phyloP scores from a whole-genome alignment of 352 stramenopile species.

The Globisporangium perplexum region DNA sequence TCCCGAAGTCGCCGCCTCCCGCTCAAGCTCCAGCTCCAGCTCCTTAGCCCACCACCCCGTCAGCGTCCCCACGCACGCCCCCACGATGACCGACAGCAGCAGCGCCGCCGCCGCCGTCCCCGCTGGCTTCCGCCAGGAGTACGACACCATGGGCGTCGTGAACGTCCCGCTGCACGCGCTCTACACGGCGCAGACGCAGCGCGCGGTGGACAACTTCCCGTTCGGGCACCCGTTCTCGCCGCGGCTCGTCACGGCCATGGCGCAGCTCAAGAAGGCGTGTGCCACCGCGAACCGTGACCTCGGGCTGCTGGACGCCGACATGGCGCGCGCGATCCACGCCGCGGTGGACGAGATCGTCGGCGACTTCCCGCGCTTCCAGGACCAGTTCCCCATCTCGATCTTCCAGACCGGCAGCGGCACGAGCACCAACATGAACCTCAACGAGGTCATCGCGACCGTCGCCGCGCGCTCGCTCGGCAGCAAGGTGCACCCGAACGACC shows the following conservation, averaged over 20 bases:
- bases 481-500: constrained; percentile 80
- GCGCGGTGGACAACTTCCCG: constrained; percentile 44
- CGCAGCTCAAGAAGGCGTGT: constrained; percentile 42
- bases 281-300: constrained; percentile 38
- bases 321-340: constrained; percentile 26
- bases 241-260: constrained; percentile 34
- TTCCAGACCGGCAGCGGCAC: constrained; percentile 93
- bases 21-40: not conserved
- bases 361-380: constrained; percentile 24
- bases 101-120: constrained; percentile 6
- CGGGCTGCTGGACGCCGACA: constrained; percentile 28
- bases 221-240: constrained; percentile 40
- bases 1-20: not conserved
- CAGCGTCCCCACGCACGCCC: not conserved
- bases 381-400: constrained; percentile 51
- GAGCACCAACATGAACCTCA: constrained; percentile 99
- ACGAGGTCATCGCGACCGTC: constrained; percentile 94
- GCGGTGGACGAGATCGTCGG: constrained; percentile 26
- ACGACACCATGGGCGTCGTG: constrained; percentile 49
- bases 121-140: constrained; percentile 31
- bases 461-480: constrained; percentile 58
- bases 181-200: constrained; percentile 51
- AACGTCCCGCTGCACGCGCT: constrained; percentile 40
- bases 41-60: too few relatives aligned
- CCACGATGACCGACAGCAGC: constrained; percentile 14